These are phyloP conservation scores for Seiridium cupressi DNA, from an alignment of 2,329 filamentous ascomycete species.

Conservation along the genomic window DNA sequence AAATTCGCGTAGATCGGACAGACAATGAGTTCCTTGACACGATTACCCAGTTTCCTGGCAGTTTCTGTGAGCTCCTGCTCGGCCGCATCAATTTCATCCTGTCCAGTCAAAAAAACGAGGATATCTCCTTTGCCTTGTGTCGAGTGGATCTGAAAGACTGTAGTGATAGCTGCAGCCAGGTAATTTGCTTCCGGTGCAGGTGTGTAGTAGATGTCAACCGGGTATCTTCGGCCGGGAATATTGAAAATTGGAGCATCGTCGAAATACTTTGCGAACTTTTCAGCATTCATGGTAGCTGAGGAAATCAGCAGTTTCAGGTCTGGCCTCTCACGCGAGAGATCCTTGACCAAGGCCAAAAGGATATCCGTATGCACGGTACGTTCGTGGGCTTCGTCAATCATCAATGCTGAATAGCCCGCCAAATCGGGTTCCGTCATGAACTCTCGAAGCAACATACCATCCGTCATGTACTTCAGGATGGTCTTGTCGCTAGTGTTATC, in stretches of 20 bases:
- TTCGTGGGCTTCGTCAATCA: constrained; percentile 98
- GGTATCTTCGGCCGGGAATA: constrained; percentile 84
- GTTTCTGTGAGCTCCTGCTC: constrained; percentile 84
- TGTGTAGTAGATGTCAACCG: constrained; percentile 90
- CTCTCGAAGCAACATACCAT: constrained; percentile 89
- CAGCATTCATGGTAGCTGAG: constrained; percentile 90
- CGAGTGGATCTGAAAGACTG: constrained; percentile 92
- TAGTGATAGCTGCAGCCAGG: constrained; percentile 85
- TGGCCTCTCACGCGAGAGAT: constrained; percentile 76
- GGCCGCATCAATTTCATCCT: constrained; percentile 92
- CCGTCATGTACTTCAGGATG: constrained; percentile 92
- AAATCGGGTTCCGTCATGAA: constrained; percentile 87
- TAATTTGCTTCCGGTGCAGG: constrained; percentile 93
- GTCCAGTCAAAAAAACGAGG: constrained; percentile 89
- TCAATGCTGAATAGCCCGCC: constrained; percentile 78
- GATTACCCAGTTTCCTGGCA: constrained; percentile 78
- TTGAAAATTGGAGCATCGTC: constrained; percentile 93
- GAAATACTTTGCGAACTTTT: constrained; percentile 90
- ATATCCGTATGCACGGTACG: constrained; percentile 90
- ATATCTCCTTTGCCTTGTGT: constrained; percentile 85
- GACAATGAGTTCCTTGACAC: constrained; percentile 83
- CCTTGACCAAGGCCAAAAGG: constrained; percentile 81
- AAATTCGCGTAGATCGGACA: constrained; percentile 94
- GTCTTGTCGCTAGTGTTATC: constrained; percentile 91
- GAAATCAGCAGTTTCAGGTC: constrained; percentile 91